Evolutionary conservation across 345 rosid species (phyloP), one percentile per base, ranked within the genome.

Genomic region (Bruguiera sexangula): DNA sequence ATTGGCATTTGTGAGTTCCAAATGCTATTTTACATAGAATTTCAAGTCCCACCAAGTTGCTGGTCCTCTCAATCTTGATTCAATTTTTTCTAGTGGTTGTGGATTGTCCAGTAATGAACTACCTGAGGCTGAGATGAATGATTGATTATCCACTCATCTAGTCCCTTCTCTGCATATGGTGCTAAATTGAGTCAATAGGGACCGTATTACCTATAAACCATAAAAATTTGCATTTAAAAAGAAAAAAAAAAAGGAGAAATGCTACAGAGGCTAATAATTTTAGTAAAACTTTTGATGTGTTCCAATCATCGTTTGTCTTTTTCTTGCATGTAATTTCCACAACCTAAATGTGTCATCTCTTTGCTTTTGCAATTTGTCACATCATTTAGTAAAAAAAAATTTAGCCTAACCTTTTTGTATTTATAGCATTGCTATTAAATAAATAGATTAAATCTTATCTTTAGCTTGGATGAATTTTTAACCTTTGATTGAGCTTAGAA

Each of bases 41-140:
- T 59, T 26, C 31, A 56, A 54, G 50, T 64, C 32, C 50, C 6
- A 39, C 19, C 55, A 69, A 51, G 46, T 30, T 51, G 19, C 46
- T 74, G 22, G 60, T 50, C 78, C 54, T 58, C 64, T 43, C 30
- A 43, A 54, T 74, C 48, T 22, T 62, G 46, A 39, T 67, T 37
- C 66, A 3, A 60, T 70, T 37, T 66, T 56, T 56, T 31, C 16
- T 51, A 55, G 68, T 60, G 73, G 78, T 62, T 73, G 76, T 81
- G 80, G 46, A 71, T 73, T 75, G 58, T 76, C 74, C 46, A 66
- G 70, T 76, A 66, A 67, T 69, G 71, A 63, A 46, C 60, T 61
- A n/a, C 62, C 7, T 71, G 66, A 61, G 18, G 68, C 7, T 71
- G 68, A 58, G n/a, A 70, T 71, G 62, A 64, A 73, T 54, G 64